Evolutionary conservation across 805 yeast species (phyloP), one percentile per base, ranked within the genome.

Genomic region (Debaryomyces hansenii): DNA sequence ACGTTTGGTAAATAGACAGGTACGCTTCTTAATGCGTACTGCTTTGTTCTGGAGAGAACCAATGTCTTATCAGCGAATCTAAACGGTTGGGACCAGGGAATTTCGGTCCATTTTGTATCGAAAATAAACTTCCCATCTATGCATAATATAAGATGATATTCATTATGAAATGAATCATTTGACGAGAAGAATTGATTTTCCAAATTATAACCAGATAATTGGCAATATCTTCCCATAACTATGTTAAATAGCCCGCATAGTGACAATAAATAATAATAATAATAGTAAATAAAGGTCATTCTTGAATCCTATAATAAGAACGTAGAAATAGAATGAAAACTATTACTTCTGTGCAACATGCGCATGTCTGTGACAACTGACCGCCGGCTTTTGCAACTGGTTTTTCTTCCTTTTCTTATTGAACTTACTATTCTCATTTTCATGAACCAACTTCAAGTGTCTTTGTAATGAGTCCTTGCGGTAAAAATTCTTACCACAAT

Each of bases 391-490:
- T 31, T 31, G 34, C 34, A 31, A 31, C 5, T 31, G 34, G 9
- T 4, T n/a, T 29, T 39, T 44, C 38, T 40, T 41, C 47, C 18
- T 40, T 35, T 44, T 48, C 31, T 34, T 41, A 41, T 48, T 48
- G 34, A 48, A 48, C 34, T 48, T 48, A 16, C 48, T 44, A n/a
- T 33, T 37, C 36, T 44, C 42, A 42, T 73, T 72, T 18, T 63
- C 54, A 55, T 81, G 85, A 11, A 79, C 83, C 48, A 80, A 64
- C 41, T 71, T 70, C 24, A 67, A 67, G 54, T 82, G 87, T 51
- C 86, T 69, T 37, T 67, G 71, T 46, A 75, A 67, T 1, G 84
- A 76, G 57, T 82, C 86, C 44, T 71, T 73, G 41, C 86, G 63
- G 49, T 74, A 73, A 54, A 82, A 81, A 6, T 54, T 56, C 50